Conservation (phyloP, 169 alveolate genomes). For the Babesia microti region DNA sequence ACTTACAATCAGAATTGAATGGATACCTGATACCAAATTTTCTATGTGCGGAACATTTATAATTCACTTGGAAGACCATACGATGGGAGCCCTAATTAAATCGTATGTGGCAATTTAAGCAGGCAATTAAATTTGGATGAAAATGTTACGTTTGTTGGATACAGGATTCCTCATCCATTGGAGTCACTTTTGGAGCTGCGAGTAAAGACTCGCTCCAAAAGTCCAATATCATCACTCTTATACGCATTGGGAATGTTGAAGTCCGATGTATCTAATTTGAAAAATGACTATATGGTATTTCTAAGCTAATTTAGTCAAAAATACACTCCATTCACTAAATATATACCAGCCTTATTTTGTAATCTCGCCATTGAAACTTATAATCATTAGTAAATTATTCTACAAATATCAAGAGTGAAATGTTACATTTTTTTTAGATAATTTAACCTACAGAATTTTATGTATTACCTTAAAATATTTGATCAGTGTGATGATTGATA, state of each 20-base stretch:
- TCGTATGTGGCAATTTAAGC: slow-evolving; percentile 39
- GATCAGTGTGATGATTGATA: no score
- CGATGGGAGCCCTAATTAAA: slow-evolving; percentile 77
- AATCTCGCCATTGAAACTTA: no score
- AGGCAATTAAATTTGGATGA: slow-evolving; percentile 74
- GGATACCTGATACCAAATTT: slow-evolving; percentile 75
- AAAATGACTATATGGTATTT: slow-evolving; percentile 30
- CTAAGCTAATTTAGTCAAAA: no score
- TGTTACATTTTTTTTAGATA: no score
- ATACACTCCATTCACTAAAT: no score
- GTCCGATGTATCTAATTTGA: slow-evolving; percentile 21
- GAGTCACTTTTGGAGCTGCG: slow-evolving; percentile 51
- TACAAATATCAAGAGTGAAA: no score
- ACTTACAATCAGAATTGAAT: slow-evolving; percentile 50
- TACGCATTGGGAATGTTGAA: slow-evolving; percentile 21
- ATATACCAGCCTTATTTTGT: no score
- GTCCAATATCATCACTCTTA: slow-evolving; percentile 31
- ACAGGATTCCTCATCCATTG: slow-evolving; percentile 84
- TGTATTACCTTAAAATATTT: no score
- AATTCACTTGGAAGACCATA: slow-evolving; percentile 80
- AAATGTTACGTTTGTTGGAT: slow-evolving; percentile 80
- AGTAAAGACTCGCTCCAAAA: slow-evolving; percentile 22
- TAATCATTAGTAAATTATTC: no score
- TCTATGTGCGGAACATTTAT: slow-evolving; percentile 79
- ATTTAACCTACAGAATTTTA: no score